A percentile compares a stretch with the other conserved stretches of the same genome.
These are phyloP conservation scores for Leccinum proliferum DNA, from an alignment of 1,284 basidiomycete genomes.

Conservation along the genomic window DNA sequence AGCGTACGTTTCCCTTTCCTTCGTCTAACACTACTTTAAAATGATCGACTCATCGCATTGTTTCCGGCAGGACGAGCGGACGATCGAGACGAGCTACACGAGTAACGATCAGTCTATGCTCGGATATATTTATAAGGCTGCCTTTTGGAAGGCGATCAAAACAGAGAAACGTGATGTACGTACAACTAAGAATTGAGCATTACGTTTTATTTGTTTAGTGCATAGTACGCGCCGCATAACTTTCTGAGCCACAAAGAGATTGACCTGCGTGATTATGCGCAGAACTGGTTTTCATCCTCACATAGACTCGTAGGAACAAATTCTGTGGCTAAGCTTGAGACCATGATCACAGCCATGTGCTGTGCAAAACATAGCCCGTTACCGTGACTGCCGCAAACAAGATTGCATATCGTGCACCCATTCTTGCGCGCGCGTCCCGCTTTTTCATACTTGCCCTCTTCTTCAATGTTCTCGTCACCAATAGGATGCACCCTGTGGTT, in stretches of 20 bases:
- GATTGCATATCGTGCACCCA: not conserved
- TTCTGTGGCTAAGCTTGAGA: not conserved
- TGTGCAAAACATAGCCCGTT: not conserved
- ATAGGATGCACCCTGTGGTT: not conserved
- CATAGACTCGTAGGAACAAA: not conserved
- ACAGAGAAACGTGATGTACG: not conserved
- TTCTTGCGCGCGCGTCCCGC: not conserved
- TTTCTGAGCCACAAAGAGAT: not conserved
- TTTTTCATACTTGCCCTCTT: not conserved
- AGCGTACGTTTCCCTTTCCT: constrained; percentile 43
- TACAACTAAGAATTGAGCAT: not conserved
- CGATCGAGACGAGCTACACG: constrained; percentile 84
- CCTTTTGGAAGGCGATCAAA: constrained; percentile 82
- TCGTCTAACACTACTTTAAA: not conserved
- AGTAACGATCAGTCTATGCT: constrained; percentile 83
- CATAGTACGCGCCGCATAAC: not conserved
- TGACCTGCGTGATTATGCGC: not conserved
- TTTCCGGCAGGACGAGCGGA: constrained; percentile 50
- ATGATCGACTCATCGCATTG: not conserved
- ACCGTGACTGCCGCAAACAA: not conserved
- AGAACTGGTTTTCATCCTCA: not conserved
- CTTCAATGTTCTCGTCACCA: not conserved
- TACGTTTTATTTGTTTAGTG: not conserved
- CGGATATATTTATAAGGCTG: constrained; percentile 81
- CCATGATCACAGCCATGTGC: not conserved